Evolutionary conservation across 2,329 filamentous ascomycete species (phyloP), one percentile per base, ranked within the genome.

Genomic region (Madurella mycetomatis): DNA sequence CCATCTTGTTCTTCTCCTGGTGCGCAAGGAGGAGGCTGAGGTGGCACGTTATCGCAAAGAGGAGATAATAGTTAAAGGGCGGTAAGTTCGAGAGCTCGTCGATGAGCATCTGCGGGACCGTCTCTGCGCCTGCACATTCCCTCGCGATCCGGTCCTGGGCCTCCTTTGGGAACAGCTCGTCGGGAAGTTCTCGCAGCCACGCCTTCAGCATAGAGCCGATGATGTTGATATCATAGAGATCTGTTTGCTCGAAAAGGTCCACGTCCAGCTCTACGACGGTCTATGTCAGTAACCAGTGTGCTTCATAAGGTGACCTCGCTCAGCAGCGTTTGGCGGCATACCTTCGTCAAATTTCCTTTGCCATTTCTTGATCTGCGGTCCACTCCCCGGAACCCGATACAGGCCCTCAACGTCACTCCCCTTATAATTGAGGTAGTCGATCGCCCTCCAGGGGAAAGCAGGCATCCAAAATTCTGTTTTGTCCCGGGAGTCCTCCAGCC

Each of bases 391-490:
- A 41, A 97, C 88, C 55, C 92, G 85, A 69, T 97, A 97, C 3
- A 97, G 77, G 3, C 92, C 92, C 71, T 96, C 92, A 40, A 95
- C 90, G 66, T 96, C 92, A 63, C 88, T 94, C 40, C 90, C 90
- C 67, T 94, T 95, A 72, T 92, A 94, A 70, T 96, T 96, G 49
- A 97, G 77, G 69, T 95, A 96, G 73, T 97, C 92, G 61, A 97
- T 96, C 55, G 91, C 95, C 59, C 92, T 82, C 88, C 92, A 96
- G 0, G 92, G 92, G 55, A 97, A 86, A 7, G 91, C 89, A 12
- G 92, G 92, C 92, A 97, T 96, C 92, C 92, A 97, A 67, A 95
- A 97, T 67, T 96, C 92, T 0, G 92, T 97, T 77, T 96, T 96
- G 67, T 97, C 92, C 58, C 86, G 83, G 9, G 92, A 96, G 57